Evolutionary conservation across 2,329 filamentous ascomycete species (phyloP).

Genomic region (Colletotrichum salicis): DNA sequence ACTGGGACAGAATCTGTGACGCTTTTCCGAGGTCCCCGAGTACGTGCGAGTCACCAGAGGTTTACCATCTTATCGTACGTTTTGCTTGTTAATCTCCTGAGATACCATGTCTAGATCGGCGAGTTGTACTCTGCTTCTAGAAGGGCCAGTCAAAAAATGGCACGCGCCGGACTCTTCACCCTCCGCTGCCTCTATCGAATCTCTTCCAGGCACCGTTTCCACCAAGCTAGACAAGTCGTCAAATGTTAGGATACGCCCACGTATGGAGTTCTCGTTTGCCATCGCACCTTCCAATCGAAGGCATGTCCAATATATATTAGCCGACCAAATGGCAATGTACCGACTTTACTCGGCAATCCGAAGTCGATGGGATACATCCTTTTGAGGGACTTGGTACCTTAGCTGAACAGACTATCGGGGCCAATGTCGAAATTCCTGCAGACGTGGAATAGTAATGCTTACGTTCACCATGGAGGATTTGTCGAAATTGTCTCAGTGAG

Average conservation of each 20-base stretch:
- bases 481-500: too few relatives aligned
- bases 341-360: too few relatives aligned
- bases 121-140: not conserved
- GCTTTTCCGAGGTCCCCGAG: not conserved
- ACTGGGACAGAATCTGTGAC: not conserved
- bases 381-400: too few relatives aligned
- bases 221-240: not conserved
- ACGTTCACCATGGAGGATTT: too few relatives aligned
- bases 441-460: too few relatives aligned
- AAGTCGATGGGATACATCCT: too few relatives aligned
- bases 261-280: not conserved
- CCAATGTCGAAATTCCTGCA: too few relatives aligned
- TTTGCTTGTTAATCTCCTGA: not conserved
- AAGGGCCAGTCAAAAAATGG: not conserved
- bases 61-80: not conserved
- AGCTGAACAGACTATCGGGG: too few relatives aligned
- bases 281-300: not conserved
- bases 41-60: not conserved
- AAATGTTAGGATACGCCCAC: not conserved
- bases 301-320: not conserved
- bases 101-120: not conserved
- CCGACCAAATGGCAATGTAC: not conserved
- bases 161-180: not conserved
- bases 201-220: not conserved
- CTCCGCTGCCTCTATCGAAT: not conserved